Base-by-base conservation (phyloP, 106 monocot species). In the Dendrobium huoshanense region DNA sequence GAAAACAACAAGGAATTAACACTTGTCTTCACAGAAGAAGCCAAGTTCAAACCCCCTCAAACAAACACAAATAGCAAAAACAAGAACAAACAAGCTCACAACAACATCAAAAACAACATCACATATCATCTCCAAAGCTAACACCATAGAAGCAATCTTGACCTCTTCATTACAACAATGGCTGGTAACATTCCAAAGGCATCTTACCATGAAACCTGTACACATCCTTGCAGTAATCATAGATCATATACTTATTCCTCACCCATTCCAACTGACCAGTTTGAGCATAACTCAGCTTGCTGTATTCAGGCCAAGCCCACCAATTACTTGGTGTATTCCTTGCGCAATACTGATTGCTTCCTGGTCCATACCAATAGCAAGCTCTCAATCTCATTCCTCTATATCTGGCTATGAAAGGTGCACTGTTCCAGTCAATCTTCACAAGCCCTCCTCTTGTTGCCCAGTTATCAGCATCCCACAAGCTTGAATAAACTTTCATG, bases 401-500 rank as follows among this genome's bases (percentile, higher is more conserved):
- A 73, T 94, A 94, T 51, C 81, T 81, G 1, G 94, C 94, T 17
- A 88, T 79, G 43, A 94, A 94, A 2, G 94, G 94, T 13, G 88
- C 85, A 11, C 79, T 73, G 51, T 18, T 87, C 91, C 94, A 94
- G 67, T 94, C 87, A n/a, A 90, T 90, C 79, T 94, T 91, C 27
- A 74, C 94, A 16, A 72, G 80, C 1, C 91, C 91, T 11, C 94
- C 91, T 72, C 84, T 81, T 0, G 90, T 90, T 2, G 94, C 91
- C 91, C 94, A 94, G 85, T 85, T 87, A 45, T 91, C 94, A 1
- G 88, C 94, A n/a, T 91, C 81, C 91, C 91, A 94, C 27, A 91
- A 68, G 85, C 94, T 94, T 0, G 91, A 94, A 73, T 90, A 94
- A 1, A 77, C 80, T 49, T 79, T 87, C 91, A 94, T 94, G 7